Conservation (phyloP, 2,329 filamentous ascomycete species). For the Pezicula radicicola region DNA sequence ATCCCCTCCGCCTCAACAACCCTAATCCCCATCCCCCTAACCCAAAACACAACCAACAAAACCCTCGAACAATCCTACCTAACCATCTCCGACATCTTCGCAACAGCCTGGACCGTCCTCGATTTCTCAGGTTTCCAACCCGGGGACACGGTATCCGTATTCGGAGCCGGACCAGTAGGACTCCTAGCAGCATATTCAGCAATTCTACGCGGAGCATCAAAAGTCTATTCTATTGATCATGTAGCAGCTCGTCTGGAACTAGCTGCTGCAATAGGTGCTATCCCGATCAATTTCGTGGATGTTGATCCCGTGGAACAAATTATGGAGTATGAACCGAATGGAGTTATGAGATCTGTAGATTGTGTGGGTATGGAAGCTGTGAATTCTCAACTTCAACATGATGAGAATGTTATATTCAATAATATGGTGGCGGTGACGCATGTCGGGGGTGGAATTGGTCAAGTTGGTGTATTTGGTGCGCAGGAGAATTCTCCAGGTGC, state of each 20-base stretch:
- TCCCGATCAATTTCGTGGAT: conserved; percentile 30
- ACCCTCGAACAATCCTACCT: conserved; percentile 22
- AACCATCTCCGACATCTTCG: conserved; percentile 24
- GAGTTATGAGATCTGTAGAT: conserved; percentile 21
- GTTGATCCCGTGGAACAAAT: conserved; percentile 28
- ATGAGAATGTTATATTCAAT: conserved; percentile 16
- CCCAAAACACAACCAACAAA: background rate
- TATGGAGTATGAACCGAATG: conserved; percentile 16
- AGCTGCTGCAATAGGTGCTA: conserved; percentile 28
- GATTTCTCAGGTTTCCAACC: conserved; percentile 19
- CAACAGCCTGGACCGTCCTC: conserved; percentile 23
- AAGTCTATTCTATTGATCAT: conserved; percentile 30
- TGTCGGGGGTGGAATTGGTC: background rate
- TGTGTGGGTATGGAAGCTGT: conserved; percentile 23
- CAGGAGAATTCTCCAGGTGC: background rate
- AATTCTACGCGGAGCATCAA: conserved; percentile 27
- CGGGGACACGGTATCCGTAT: conserved; percentile 29
- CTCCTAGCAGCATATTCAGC: conserved; percentile 31
- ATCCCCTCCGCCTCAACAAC: conserved; percentile 79
- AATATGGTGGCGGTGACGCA: conserved; percentile 21
- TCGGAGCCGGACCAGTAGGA: conserved; percentile 34
- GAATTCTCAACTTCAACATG: conserved; percentile 16
- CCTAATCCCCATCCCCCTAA: conserved; percentile 67
- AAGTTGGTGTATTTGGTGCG: background rate
- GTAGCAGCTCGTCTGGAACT: conserved; percentile 22